Evolutionary conservation across 192 early-diverging fungal species (phyloP).

Genomic region (Phlyctochytrium planicorne): DNA sequence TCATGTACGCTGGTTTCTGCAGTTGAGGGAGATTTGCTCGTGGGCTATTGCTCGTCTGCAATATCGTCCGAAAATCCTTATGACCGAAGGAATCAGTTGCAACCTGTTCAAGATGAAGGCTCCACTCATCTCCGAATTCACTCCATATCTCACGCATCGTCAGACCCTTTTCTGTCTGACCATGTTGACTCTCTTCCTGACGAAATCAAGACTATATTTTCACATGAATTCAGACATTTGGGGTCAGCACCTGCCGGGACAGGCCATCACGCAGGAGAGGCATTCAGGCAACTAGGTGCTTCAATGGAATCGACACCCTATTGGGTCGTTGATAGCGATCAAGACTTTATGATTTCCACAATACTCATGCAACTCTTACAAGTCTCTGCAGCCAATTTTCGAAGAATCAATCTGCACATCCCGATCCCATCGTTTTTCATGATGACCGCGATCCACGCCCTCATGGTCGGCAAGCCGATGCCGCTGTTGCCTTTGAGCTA

Average conservation of each 20-base stretch:
- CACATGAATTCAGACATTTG: no score
- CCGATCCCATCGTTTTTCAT: not conserved
- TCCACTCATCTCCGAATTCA: no score
- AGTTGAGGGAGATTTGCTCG: not conserved
- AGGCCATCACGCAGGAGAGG: not conserved
- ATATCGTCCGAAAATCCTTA: not conserved
- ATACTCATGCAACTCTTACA: not conserved
- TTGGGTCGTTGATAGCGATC: not conserved
- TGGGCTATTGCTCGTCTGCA: not conserved
- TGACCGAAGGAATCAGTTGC: no score
- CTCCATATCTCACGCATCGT: not conserved
- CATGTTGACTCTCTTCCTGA: no score
- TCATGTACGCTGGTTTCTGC: not conserved
- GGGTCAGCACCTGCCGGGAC: no score
- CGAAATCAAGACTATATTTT: no score
- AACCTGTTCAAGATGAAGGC: no score
- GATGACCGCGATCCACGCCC: not conserved
- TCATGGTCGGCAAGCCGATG: not conserved
- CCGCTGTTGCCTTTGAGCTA: not conserved
- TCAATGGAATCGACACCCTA: not conserved
- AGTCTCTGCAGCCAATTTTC: not conserved
- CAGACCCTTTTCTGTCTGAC: slow-evolving; percentile 1
- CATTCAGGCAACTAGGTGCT: no score
- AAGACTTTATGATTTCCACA: not conserved
- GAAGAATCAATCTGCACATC: not conserved